Percentiles rank a stretch among this genome's conserved stretches.
Conservation (phyloP, 257 asterid genomes). For the Nicotiana tabacum region DNA sequence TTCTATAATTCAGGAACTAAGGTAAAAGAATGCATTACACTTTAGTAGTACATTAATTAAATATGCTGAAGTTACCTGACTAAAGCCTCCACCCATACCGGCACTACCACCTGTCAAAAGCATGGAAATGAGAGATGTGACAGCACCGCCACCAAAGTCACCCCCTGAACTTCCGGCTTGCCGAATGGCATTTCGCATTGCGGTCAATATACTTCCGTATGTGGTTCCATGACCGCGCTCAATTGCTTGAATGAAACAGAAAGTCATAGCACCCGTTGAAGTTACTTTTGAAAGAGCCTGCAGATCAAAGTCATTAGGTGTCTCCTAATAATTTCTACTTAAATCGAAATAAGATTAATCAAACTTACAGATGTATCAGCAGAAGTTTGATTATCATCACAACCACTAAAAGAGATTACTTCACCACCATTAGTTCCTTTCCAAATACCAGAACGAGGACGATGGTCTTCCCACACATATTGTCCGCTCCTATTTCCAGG, state of each 20-base stretch:
- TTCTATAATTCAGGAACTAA: background rate
- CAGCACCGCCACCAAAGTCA: slow-evolving; percentile 63
- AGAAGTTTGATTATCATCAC: slow-evolving; percentile 93
- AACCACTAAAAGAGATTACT: slow-evolving; percentile 88
- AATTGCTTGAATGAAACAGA: slow-evolving; percentile 94
- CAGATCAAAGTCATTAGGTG: slow-evolving; percentile 16
- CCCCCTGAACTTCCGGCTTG: slow-evolving; percentile 51
- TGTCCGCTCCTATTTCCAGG: slow-evolving; percentile 60
- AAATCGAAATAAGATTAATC: slow-evolving; percentile 3
- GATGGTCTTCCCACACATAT: slow-evolving; percentile 94
- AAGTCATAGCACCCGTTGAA: slow-evolving; percentile 97
- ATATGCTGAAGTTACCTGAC: slow-evolving; percentile 47
- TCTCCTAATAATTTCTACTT: background rate
- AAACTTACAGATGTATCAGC: slow-evolving; percentile 89
- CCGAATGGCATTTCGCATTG: slow-evolving; percentile 82
- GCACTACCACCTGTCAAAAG: slow-evolving; percentile 79
- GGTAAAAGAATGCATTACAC: background rate
- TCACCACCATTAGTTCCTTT: slow-evolving; percentile 94
- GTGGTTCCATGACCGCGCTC: slow-evolving; percentile 85
- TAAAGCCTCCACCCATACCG: slow-evolving; percentile 45
- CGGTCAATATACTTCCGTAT: slow-evolving; percentile 65
- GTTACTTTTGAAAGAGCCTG: slow-evolving; percentile 92
- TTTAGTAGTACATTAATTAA: background rate
- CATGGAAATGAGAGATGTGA: slow-evolving; percentile 71
- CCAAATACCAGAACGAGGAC: slow-evolving; percentile 84